These are phyloP conservation scores for Lactarius quietus DNA, from an alignment of 768 basidiomycete genomes.

Conservation along the genomic window DNA sequence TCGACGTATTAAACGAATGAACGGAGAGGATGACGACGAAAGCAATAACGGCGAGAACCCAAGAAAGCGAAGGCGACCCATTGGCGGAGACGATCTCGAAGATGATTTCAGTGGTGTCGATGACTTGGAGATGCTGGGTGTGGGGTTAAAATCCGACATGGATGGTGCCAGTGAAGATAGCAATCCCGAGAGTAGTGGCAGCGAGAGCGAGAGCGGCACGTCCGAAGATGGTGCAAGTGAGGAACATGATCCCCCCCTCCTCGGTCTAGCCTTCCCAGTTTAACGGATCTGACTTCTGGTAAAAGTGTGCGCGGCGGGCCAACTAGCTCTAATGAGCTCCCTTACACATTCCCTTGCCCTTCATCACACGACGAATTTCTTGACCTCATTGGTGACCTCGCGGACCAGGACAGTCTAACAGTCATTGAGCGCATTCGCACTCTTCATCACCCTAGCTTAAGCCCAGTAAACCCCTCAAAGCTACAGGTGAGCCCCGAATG, in stretches of 20 bases:
- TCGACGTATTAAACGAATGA: conserved; percentile 75
- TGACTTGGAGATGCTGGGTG: conserved; percentile 32
- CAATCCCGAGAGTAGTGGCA: conserved; percentile 27
- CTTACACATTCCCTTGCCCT: conserved; percentile 92
- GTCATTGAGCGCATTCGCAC: conserved; percentile 90
- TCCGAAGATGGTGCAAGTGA: conserved; percentile 32
- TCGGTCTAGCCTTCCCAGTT: background rate
- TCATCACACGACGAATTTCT: conserved; percentile 83
- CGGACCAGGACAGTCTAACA: conserved; percentile 67
- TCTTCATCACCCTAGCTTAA: conserved; percentile 89
- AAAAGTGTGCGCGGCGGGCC: background rate
- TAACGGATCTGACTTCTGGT: background rate
- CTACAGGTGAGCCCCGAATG: conserved; percentile 62
- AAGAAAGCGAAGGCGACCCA: conserved; percentile 50
- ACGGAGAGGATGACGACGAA: conserved; percentile 65
- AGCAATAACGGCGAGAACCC: conserved; percentile 53
- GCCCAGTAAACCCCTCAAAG: conserved; percentile 86
- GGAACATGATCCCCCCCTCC: conserved; percentile 30
- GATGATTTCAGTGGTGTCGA: conserved; percentile 62
- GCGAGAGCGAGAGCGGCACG: conserved; percentile 33
- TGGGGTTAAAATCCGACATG: conserved; percentile 32
- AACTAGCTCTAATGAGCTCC: conserved; percentile 54
- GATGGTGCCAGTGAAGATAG: conserved; percentile 19
- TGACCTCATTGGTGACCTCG: conserved; percentile 68
- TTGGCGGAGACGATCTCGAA: conserved; percentile 85